Base-by-base conservation (phyloP, 1,284 basidiomycete genomes). In the Cystobasidiaceae sp. region DNA sequence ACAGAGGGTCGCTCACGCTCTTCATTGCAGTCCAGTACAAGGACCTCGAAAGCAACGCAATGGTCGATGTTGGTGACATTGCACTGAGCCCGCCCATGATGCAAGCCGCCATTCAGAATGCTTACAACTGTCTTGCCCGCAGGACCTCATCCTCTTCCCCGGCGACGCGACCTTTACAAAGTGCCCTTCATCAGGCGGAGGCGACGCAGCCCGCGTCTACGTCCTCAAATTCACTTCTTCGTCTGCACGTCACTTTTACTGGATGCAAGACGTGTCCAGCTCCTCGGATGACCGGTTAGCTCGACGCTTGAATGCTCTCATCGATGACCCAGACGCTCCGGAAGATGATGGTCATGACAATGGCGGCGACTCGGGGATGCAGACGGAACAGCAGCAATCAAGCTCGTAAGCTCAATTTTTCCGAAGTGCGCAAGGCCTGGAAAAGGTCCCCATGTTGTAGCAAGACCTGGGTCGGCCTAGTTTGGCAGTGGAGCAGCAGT, bases 201-300 rank as follows among this genome's bases (percentile, higher is more conserved):
- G 66, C n/a, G 46, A 62, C 21, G 58, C 60, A 9, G 67, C 66
- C 13, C 68, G 74, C 21, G 70, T 72, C 28, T 71, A 73, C 51
- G 72, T 71, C 57, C 73, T 75, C 68, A 71, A 72, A 52, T 75
- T 75, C 69, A 68, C 67, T 41, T 73, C 71, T 9, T 70, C 68
- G 8, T 69, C 69, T 4, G 71, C 73, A 32, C 58, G 73, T 39
- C 68, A 72, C 52, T 73, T 75, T 50, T 75, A 69, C 66, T 75
- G 74, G 74, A 51, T 67, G 58, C 74, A 75, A 67, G 71, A 75
- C 43, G 54, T 63, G 27, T 68, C 72, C 34, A n/a, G 57, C 8
- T 44, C 59, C 2, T 43, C 68, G 6, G 69, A 73, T 19, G 49
- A 66, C 44, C 37, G 48, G 15, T 30, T 65, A 21, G 64, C 63